phyloP scores from a whole-genome alignment of 2,329 filamentous ascomycete species.

The Malbranchea cinnamomea region DNA sequence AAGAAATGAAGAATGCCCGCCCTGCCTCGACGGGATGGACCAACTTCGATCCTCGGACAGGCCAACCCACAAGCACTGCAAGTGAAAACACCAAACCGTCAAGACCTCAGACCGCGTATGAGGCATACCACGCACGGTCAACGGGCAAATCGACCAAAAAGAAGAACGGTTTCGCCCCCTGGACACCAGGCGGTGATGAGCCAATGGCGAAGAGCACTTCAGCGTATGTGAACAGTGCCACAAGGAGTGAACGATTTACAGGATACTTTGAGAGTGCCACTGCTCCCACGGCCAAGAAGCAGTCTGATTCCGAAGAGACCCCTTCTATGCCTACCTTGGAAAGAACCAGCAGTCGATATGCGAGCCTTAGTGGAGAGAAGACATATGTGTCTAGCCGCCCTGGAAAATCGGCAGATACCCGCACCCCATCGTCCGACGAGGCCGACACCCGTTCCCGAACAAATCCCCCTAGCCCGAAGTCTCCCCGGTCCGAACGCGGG shows the following conservation, averaged over 20 bases:
- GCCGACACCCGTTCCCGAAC: conserved; percentile 20
- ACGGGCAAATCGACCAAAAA: conserved; percentile 31
- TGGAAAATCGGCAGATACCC: conserved; percentile 38
- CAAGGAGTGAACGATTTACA: conserved; percentile 20
- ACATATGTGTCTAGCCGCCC: conserved; percentile 39
- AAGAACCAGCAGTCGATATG: conserved; percentile 41
- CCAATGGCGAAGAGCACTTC: conserved; percentile 39
- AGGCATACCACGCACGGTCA: conserved; percentile 20
- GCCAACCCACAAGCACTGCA: conserved; percentile 11
- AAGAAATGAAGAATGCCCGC: conserved; percentile 25
- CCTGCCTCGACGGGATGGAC: conserved; percentile 19
- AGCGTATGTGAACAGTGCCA: conserved; percentile 31
- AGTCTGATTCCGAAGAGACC: conserved; percentile 16
- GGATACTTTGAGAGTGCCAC: conserved; percentile 24
- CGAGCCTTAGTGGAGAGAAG: conserved; percentile 39
- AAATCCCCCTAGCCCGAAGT: conserved; percentile 22
- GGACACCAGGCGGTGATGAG: conserved; percentile 44
- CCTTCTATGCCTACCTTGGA: conserved; percentile 22
- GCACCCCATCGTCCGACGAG: conserved; percentile 30
- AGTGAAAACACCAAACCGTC: conserved; percentile 8
- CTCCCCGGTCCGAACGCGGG: conserved; percentile 11
- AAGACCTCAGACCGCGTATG: conserved; percentile 26
- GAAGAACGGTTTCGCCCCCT: conserved; percentile 43
- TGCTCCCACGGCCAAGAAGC: conserved; percentile 24
- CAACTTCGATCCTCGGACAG: conserved; percentile 26